Evolutionary conservation across 225 moss, liverwort and hornwort genomes (phyloP).

Genomic region (Antitrichia curtipendula): DNA sequence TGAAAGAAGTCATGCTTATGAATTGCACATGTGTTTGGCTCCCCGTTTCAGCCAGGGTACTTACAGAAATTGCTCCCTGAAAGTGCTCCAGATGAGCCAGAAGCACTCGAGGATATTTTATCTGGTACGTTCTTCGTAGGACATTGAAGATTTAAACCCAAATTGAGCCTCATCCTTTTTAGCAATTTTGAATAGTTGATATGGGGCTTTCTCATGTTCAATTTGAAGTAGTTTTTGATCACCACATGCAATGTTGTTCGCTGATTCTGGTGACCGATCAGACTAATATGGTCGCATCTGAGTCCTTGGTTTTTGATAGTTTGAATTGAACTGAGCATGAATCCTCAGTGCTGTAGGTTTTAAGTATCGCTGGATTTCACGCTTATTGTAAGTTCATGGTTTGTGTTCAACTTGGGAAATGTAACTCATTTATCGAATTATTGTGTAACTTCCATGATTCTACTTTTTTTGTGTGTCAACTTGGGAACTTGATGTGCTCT

Average conservation of each 20-base stretch:
- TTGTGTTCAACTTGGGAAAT: neutral
- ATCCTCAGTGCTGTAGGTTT: neutral
- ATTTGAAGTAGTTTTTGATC: neutral
- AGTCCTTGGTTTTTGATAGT: neutral
- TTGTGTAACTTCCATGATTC: neutral
- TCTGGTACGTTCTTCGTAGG: neutral
- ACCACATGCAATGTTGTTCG: neutral
- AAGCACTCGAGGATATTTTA: constrained; percentile 50
- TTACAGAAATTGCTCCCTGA: constrained; percentile 52
- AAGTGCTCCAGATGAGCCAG: constrained; percentile 61
- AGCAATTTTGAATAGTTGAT: too few species aligned
- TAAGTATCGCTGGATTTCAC: neutral
- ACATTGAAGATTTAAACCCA: neutral
- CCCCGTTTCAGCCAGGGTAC: constrained; percentile 49
- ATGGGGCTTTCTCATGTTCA: neutral
- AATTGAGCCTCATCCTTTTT: neutral
- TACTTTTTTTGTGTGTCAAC: neutral
- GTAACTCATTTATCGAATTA: neutral
- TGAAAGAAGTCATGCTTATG: neutral
- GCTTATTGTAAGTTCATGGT: neutral
- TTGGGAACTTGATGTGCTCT: neutral
- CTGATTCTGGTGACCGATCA: neutral
- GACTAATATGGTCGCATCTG: neutral
- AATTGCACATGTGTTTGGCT: neutral
- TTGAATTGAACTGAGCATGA: neutral